These are phyloP conservation scores for Polymyxa betae DNA, from an alignment of 208 protist species.

Conservation along the genomic window DNA sequence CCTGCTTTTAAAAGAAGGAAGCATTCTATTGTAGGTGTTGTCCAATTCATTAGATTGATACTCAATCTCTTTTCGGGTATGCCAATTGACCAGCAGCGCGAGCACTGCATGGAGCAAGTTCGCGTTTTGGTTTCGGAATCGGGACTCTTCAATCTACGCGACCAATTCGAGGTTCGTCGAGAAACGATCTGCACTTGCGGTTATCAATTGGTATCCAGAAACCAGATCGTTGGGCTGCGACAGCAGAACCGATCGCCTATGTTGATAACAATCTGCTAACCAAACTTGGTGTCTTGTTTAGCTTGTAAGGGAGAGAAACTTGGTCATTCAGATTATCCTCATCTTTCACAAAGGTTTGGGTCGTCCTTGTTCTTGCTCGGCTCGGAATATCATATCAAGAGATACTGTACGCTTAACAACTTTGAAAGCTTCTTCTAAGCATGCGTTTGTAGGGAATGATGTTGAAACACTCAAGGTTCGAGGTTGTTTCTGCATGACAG, in stretches of 20 bases:
- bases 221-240: slow-evolving; percentile 11
- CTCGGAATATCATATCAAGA: slow-evolving; percentile 14
- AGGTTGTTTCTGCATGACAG: slow-evolving; percentile 25
- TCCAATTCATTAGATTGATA: neutral
- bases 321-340: neutral
- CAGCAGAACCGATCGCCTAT: neutral
- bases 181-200: neutral
- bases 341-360: slow-evolving; percentile 31
- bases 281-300: neutral
- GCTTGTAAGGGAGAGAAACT: neutral
- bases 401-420: neutral
- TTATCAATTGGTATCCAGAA: neutral
- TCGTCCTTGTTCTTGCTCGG: neutral
- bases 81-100: neutral
- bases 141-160: neutral
- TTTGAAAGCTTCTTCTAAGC: neutral
- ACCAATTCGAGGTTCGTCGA: neutral
- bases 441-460: neutral
- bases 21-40: neutral
- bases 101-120: neutral
- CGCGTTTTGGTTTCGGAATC: slow-evolving; percentile 27
- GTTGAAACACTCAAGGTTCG: neutral
- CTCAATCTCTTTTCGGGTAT: neutral
- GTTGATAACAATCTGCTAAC: slow-evolving; percentile 12
- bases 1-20: neutral